Evolutionary conservation across 176 grass and related monocot genomes (phyloP), one percentile per base, ranked within the genome.

Genomic region (Cocos nucifera): DNA sequence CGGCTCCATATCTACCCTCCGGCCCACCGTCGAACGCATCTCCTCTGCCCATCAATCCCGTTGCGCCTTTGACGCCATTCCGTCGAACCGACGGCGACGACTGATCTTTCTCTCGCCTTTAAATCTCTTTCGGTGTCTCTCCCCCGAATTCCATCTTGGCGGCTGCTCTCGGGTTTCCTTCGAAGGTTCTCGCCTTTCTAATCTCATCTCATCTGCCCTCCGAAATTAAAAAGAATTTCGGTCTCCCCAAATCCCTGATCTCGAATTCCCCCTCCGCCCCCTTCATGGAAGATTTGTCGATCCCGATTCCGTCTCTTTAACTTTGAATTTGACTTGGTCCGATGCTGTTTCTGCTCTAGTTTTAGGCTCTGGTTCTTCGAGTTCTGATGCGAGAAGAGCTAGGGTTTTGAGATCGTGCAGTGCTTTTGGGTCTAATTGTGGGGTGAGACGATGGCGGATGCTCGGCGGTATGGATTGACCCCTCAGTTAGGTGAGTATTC

Each of bases 271-370:
- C 2, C 23, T 23, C 62, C 56, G 3, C 26, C 29, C 15, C 48
- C 54, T 70, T 71, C 66, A 19, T 57, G 53, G 59, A 75, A 71
- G 63, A 58, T 81, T 75, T 35, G 54, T 50, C 23, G 69, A 63
- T 57, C 35, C 56, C 50, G 16, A 54, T 30, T 12, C 49, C 16
- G 15, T 49, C 35, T 63, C 50, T 54, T 59, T 15, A 61, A n/a
- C 26, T 30, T 27, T 27, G 19, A 50, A 18, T 51, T 52, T 55
- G 30, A 49, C 19, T 14, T 55, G 51, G 18, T 15, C 23, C 16
- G 29, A 29, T 54, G 5, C 57, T 19, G 49, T 49, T 48, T 26
- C 21, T 57, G 17, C 54, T 64, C 15, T 17, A n/a, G 57, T 23
- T 27, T 19, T 68, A 53, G 18, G 23, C 15, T 52, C 57, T 19